Evolutionary conservation across 805 yeast genomes (phyloP).

Genomic region (Monosporozyma aerobia): DNA sequence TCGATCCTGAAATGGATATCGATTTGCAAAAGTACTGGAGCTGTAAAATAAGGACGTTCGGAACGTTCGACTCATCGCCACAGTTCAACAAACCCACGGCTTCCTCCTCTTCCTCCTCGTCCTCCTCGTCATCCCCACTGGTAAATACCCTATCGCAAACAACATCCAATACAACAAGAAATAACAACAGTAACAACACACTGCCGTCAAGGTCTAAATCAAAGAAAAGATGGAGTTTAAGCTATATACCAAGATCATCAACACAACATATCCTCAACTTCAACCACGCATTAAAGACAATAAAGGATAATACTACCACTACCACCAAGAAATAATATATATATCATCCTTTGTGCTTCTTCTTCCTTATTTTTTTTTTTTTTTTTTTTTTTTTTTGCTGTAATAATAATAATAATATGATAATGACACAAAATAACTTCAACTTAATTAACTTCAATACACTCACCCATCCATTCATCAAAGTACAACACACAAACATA

Average conservation of each 20-base stretch:
- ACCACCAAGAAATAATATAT: not conserved
- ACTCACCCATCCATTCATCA: no score
- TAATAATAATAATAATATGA: no score
- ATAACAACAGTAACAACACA: not conserved
- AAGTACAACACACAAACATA: not conserved
- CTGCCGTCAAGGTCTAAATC: not conserved
- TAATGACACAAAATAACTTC: no score
- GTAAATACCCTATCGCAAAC: not conserved
- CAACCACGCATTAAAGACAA: constrained; percentile 6
- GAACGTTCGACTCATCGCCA: not conserved
- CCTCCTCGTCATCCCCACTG: not conserved
- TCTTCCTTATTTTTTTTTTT: no score
- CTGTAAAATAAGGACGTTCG: constrained; percentile 29
- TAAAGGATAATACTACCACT: not conserved
- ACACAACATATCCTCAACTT: constrained; percentile 5
- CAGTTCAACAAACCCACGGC: not conserved
- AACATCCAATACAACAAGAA: not conserved
- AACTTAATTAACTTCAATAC: no score
- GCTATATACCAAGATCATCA: constrained; percentile 6
- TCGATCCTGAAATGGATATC: constrained; percentile 27
- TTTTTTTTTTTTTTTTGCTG: no score
- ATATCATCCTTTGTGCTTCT: no score
- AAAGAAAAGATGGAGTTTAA: constrained; percentile 8
- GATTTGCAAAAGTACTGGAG: constrained; percentile 51
- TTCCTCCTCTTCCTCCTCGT: not conserved